Conservation (phyloP, 2,329 filamentous ascomycete genomes). For the Aureobasidium sp. region DNA sequence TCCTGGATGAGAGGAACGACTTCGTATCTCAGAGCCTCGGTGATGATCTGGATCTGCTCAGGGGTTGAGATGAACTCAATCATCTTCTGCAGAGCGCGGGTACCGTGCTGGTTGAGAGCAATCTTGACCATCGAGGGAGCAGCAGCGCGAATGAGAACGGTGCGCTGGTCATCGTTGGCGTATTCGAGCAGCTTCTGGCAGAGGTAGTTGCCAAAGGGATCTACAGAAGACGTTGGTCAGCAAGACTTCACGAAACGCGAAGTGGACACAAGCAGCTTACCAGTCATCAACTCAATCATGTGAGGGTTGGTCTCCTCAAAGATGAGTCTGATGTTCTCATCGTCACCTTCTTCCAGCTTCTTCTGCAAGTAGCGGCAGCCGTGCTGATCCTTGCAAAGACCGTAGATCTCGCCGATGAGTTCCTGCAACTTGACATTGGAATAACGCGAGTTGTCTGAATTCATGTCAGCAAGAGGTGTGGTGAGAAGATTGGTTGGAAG, state of each 20-base stretch:
- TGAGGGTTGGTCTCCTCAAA: constrained; percentile 90
- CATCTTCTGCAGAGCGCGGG: constrained; percentile 96
- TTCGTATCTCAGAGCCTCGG: constrained; percentile 69
- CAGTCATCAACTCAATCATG: constrained; percentile 94
- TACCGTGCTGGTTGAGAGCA: constrained; percentile 94
- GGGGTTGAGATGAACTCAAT: constrained; percentile 89
- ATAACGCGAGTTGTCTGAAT: constrained; percentile 57
- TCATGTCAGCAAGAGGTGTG: neutral
- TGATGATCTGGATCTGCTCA: constrained; percentile 81
- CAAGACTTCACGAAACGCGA: neutral
- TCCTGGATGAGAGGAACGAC: constrained; percentile 96
- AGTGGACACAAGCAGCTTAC: constrained; percentile 28
- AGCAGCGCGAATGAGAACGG: constrained; percentile 83
- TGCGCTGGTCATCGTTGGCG: constrained; percentile 91
- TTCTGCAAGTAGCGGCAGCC: constrained; percentile 95
- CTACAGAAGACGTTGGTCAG: constrained; percentile 34
- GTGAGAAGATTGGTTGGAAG: neutral
- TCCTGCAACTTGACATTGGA: constrained; percentile 75
- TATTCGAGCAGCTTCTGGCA: constrained; percentile 97
- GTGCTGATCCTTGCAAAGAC: constrained; percentile 94
- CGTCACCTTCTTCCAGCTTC: constrained; percentile 84
- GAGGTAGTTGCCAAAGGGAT: constrained; percentile 98
- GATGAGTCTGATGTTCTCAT: constrained; percentile 82
- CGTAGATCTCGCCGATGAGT: constrained; percentile 76
- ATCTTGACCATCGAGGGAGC: constrained; percentile 83